Conservation (phyloP, 129 eudicot genomes). For the Arctium minus region DNA sequence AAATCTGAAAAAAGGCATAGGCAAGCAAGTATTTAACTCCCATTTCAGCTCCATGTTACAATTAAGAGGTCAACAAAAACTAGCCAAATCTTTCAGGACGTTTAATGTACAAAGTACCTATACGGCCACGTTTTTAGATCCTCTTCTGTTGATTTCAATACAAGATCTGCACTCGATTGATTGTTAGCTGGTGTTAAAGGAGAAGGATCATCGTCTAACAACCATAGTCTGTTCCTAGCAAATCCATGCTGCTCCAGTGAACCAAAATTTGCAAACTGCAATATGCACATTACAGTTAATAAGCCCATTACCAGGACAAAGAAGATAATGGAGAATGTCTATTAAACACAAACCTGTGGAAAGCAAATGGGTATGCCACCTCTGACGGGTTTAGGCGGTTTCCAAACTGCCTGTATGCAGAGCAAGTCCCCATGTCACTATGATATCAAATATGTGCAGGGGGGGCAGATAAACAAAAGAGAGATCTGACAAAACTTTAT, state of each 20-base stretch:
- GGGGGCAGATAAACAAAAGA: not conserved
- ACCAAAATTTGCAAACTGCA: constrained; percentile 83
- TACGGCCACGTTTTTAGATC: constrained; percentile 90
- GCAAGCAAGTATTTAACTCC: constrained; percentile 9
- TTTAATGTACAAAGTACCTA: constrained; percentile 39
- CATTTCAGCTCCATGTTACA: not conserved
- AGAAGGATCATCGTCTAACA: constrained; percentile 65
- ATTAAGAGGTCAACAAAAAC: not conserved
- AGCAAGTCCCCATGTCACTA: constrained; percentile 22
- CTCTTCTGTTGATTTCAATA: constrained; percentile 78
- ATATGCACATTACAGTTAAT: constrained; percentile 17
- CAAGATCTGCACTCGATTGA: constrained; percentile 70
- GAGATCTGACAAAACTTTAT: not conserved
- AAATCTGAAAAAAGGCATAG: constrained; percentile 51
- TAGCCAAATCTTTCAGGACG: not conserved
- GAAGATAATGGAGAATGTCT: constrained; percentile 6
- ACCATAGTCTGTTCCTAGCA: constrained; percentile 89
- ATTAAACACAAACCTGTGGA: constrained; percentile 66
- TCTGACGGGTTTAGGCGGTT: constrained; percentile 70
- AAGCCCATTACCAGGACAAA: constrained; percentile 11
- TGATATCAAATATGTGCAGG: not conserved
- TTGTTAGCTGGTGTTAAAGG: constrained; percentile 70
- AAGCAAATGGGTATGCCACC: constrained; percentile 90
- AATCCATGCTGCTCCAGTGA: constrained; percentile 85
- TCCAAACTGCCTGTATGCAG: constrained; percentile 58